Conservation (phyloP, 2,329 filamentous ascomycete genomes). For the Fusarium paranaense region DNA sequence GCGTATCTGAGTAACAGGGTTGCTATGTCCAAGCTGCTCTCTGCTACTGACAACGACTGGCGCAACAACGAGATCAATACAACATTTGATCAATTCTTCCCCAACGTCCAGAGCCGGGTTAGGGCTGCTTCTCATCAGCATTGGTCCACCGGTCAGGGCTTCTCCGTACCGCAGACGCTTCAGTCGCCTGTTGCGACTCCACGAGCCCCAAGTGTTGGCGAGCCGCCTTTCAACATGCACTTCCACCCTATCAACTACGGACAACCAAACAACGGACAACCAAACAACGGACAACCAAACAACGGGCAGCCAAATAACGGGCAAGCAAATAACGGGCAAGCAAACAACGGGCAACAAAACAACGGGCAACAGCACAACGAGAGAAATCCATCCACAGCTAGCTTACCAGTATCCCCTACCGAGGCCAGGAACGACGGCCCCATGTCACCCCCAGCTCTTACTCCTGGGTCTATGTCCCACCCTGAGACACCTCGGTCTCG, state of each 20-base stretch:
- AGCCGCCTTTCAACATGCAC: slow-evolving; percentile 32
- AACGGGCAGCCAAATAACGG: no score
- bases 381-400: slow-evolving; percentile 35
- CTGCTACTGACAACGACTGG: slow-evolving; percentile 52
- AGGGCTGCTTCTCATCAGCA: slow-evolving; percentile 38
- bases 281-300: no score
- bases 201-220: slow-evolving; percentile 26
- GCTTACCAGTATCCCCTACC: slow-evolving; percentile 15
- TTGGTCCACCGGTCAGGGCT: slow-evolving; percentile 34
- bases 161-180: slow-evolving; percentile 17
- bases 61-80: slow-evolving; percentile 60
- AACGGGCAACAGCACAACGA: slow-evolving; percentile 28
- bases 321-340: no score
- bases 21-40: slow-evolving; percentile 56
- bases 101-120: slow-evolving; percentile 46
- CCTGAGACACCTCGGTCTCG: slow-evolving; percentile 35
- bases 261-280: neutral
- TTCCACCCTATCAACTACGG: slow-evolving; percentile 43
- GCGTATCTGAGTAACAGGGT: slow-evolving; percentile 57
- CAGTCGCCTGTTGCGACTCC: neutral
- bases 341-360: neutral
- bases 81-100: slow-evolving; percentile 61
- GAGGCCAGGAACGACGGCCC: slow-evolving; percentile 23
- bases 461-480: slow-evolving; percentile 43
- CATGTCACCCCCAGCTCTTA: slow-evolving; percentile 44